Base-by-base conservation (phyloP, 768 basidiomycete genomes). In the Dentipellis fragilis region DNA sequence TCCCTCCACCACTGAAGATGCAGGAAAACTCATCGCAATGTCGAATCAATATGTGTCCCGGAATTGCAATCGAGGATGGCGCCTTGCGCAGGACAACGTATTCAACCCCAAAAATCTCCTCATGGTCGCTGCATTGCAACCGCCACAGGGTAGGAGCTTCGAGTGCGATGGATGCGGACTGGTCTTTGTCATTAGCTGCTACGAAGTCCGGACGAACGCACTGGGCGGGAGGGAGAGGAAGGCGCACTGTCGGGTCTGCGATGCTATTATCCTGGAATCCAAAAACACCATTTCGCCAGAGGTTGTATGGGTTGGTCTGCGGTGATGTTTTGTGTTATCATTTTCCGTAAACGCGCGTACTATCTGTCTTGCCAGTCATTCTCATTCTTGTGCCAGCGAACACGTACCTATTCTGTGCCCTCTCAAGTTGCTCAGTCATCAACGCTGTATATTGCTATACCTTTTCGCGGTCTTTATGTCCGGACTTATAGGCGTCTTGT, bases 21-120 rank as follows among this genome's bases (percentile, higher is more conserved):
- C 51, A 16, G 10, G 14, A 23, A 40, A 4, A 3, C 64, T 65
- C 23, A 49, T 56, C 16, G 48, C 35, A 1, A 55, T 59, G 45
- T 62, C 60, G 12, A 49, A 45, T 21, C 57, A 57, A 1, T 67
- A 65, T 59, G 54, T 66, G 16, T 48, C 48, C 19, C 58, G 59
- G 21, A 56, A 59, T 49, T 57, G 58, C 47, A 49, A 36, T 11
- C 54, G 60, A 16, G 56, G 58, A 8, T 59, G 52, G 23, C 54
- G 58, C 34, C 42, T 56, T 29, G 52, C 17, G 4, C 46, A 54
- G 16, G 22, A 49, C 34, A 54, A 60, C 49, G 37, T 22, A 14
- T 59, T 59, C 40, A 51, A 54, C 12, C 56, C 62, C 5, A 58
- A 56, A 45, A 35, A 48, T 12, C 53, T 66, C 50, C 57, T 64